A percentile compares a stretch with the other conserved stretches of the same genome.
Conservation (phyloP, 495 filamentous ascomycete genomes). For the Xylaria castorea region DNA sequence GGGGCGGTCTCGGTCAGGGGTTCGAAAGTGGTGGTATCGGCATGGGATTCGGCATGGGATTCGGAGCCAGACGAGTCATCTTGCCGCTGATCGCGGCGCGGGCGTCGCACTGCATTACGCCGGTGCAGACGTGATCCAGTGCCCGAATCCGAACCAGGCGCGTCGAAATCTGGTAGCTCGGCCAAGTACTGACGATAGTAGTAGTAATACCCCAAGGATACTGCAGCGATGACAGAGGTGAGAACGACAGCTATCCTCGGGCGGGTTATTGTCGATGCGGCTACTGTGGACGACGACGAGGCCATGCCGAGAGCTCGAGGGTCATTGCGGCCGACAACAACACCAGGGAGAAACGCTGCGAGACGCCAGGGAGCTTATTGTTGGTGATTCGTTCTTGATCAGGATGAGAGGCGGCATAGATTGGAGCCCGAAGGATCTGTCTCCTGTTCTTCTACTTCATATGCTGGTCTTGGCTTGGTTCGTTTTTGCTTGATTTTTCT, state of each 20-base stretch:
- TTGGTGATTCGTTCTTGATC: neutral
- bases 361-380: neutral
- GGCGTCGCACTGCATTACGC: constrained; percentile 64
- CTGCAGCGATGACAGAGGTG: constrained; percentile 44
- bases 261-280: constrained; percentile 53
- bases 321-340: constrained; percentile 34
- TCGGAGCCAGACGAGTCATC: constrained; percentile 46
- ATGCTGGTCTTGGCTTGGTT: neutral
- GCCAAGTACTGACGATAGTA: constrained; percentile 36
- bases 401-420: neutral
- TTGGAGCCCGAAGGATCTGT: neutral
- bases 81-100: constrained; percentile 43
- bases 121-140: constrained; percentile 55
- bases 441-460: neutral
- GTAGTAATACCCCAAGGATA: constrained; percentile 48
- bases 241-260: constrained; percentile 49
- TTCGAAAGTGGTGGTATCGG: constrained; percentile 37
- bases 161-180: constrained; percentile 35
- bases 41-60: constrained; percentile 56
- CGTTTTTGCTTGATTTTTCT: neutral
- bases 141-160: constrained; percentile 19
- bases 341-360: neutral
- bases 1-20: constrained; percentile 34
- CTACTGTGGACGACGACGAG: constrained; percentile 38
- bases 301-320: constrained; percentile 38